Evolutionary conservation across 2,329 filamentous ascomycete genomes (phyloP), one percentile per base, ranked within the genome.

Genomic region (Colletotrichum siamense): DNA sequence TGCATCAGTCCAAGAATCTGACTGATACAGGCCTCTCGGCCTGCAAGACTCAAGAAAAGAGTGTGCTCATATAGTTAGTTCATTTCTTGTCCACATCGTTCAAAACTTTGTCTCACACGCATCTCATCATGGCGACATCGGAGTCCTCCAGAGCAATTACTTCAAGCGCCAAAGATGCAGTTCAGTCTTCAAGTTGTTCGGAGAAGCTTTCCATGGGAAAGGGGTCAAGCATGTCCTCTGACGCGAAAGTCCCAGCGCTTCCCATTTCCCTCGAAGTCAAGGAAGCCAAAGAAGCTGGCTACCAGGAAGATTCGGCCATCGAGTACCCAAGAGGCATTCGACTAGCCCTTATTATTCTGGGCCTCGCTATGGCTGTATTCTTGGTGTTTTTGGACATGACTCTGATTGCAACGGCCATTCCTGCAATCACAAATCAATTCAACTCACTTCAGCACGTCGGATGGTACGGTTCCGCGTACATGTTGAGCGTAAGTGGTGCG

Each of bases 381-480:
- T 86, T 26, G 90, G 90, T 13, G 88, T 87, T 77, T 63, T 81
- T 81, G 13, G 65, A 63, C 34, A 22, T 18, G 24, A 18, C 39
- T 3, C 55, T 69, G 22, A 76, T 59, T 67, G 84, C 86, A 57
- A 57, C 57, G 36, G 85, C 88, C 5, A 85, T 89, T 73, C 89
- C 89, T 1, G 82, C 82, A 61, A 91, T 91, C 70, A 90, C 89
- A 0, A 87, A 84, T 71, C 83, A 88, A 24, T 89, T 90, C 79
- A 85, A 90, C 67, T 87, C 88, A 18, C 81, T 91, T 1, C 80
- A 82, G 6, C 89, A 92, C 78, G 87, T 91, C 16, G 89, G 89
- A 44, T 92, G 90, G 90, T 91, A 91, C 79, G 88, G 86, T 12
- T 87, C 86, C 69, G 86, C 87, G 28, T 90, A 89, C 78, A 85